Conservation (phyloP, 1,284 basidiomycete species). For the Microstroma glucosiphilum region DNA sequence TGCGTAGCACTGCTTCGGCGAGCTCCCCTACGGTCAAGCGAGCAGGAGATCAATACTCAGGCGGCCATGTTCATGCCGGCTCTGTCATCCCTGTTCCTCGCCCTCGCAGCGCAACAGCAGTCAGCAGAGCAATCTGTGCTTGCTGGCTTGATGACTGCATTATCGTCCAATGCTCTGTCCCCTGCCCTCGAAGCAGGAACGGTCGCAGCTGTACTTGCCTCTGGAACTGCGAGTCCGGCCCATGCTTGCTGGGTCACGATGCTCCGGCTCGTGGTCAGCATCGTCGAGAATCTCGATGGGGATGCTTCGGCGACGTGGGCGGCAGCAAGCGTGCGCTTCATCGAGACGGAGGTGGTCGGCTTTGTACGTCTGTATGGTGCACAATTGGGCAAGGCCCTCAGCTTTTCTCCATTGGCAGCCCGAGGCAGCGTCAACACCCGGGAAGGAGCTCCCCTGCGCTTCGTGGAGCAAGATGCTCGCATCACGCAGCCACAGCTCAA, state of each 20-base stretch:
- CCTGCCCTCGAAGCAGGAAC: constrained; percentile 64
- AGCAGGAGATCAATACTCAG: constrained; percentile 28
- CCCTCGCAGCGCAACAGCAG: constrained; percentile 67
- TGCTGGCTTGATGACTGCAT: constrained; percentile 72
- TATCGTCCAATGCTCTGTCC: constrained; percentile 75
- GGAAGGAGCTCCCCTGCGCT: neutral
- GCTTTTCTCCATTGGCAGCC: constrained; percentile 61
- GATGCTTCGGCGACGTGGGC: neutral
- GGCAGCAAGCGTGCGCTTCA: constrained; percentile 65
- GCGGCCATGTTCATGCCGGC: constrained; percentile 64
- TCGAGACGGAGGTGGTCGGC: constrained; percentile 75
- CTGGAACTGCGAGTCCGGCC: constrained; percentile 66
- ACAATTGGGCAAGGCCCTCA: constrained; percentile 69
- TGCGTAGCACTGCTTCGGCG: constrained; percentile 70
- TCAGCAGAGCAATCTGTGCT: constrained; percentile 79
- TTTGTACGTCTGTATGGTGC: constrained; percentile 76
- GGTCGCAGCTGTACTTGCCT: constrained; percentile 64
- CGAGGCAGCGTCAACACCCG: neutral
- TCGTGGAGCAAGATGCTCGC: neutral
- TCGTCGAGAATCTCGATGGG: constrained; percentile 61
- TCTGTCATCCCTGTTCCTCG: constrained; percentile 75
- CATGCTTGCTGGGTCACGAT: constrained; percentile 79
- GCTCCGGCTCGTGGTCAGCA: constrained; percentile 70
- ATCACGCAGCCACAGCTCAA: constrained; percentile 19
- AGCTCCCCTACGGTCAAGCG: constrained; percentile 37